Evolutionary conservation across 345 rosid species (phyloP), one percentile per base, ranked within the genome.

Genomic region (Streptanthus diversifolius): DNA sequence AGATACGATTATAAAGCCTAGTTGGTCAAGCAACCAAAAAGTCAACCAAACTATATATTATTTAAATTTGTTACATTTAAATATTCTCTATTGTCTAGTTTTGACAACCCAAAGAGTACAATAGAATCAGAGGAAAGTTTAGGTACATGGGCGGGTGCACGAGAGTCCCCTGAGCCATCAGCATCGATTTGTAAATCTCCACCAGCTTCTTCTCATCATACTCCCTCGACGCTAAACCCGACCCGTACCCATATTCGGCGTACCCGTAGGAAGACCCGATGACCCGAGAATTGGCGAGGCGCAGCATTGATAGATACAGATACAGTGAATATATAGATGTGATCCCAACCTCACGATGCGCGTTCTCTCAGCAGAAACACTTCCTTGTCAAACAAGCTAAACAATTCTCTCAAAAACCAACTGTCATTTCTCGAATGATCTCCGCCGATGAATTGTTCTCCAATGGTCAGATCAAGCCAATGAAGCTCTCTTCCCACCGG

Each of bases 151-250:
- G n/a, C 84, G 17, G 81, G 49, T 85, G 79, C 72, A 78, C 70
- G 65, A 83, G 63, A 70, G 68, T 84, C 22, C 83, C 81, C 58
- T 76, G 88, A 24, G 82, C 79, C 81, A 74, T 40, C 77, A 88
- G 59, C 70, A 88, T 37, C 0, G 97, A 87, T 58, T 81, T 86
- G 78, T 89, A 89, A 83, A 89, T 86, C 86, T 86, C 83, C 1
- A 82, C 79, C 18, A 91, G 82, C 85, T 80, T 70, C 78, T 75
- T 80, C 84, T 79, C 80, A 24, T 83, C 84, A 32, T 85, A 80
- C 78, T 83, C 89, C 71, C 79, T 85, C 52, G 65, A 47, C 56
- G 79, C 75, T 30, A 57, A 64, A 29, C 27, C 74, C 48, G 62
- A 36, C 32, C 85, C 84, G 62, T 68, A 70, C 8, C 71, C 75